Conservation (phyloP, 306 rosid species). For the Rosa lucieae region DNA sequence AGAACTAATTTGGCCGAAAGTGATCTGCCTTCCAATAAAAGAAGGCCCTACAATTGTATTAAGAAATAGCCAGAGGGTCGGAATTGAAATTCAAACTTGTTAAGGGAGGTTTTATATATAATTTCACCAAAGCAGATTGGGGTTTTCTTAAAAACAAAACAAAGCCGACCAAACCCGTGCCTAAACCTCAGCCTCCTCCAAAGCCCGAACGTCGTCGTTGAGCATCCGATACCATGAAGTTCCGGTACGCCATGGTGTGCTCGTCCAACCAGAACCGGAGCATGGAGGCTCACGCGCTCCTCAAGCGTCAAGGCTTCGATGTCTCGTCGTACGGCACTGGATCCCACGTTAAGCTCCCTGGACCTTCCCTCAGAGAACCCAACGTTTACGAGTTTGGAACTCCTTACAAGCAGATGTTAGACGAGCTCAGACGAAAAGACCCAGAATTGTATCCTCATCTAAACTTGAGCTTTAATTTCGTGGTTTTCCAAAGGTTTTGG, state of each 20-base stretch:
- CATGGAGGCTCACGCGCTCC: constrained; percentile 92
- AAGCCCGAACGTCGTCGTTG: background rate
- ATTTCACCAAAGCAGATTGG: background rate
- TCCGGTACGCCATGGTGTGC: constrained; percentile 87
- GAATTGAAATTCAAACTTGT: background rate
- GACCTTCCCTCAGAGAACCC: constrained; percentile 94
- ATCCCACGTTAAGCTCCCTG: constrained; percentile 94
- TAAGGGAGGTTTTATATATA: background rate
- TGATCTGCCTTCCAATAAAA: too few species aligned
- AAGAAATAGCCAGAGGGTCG: background rate
- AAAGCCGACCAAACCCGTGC: background rate
- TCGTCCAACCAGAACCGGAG: constrained; percentile 95
- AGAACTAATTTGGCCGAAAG: too few species aligned
- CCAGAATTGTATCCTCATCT: constrained; percentile 74
- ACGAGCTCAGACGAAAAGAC: constrained; percentile 87
- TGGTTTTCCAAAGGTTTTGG: background rate
- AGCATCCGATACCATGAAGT: constrained; percentile 40
- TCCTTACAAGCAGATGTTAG: constrained; percentile 86
- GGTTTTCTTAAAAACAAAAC: background rate
- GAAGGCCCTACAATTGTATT: background rate
- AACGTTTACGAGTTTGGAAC: constrained; percentile 94
- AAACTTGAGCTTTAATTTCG: background rate
- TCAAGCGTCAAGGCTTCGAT: constrained; percentile 80
- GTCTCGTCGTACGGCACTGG: constrained; percentile 90
- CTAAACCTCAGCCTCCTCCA: background rate